These are phyloP conservation scores for Musa itinerans DNA, from an alignment of 176 grass and related monocot genomes.

Conservation along the genomic window DNA sequence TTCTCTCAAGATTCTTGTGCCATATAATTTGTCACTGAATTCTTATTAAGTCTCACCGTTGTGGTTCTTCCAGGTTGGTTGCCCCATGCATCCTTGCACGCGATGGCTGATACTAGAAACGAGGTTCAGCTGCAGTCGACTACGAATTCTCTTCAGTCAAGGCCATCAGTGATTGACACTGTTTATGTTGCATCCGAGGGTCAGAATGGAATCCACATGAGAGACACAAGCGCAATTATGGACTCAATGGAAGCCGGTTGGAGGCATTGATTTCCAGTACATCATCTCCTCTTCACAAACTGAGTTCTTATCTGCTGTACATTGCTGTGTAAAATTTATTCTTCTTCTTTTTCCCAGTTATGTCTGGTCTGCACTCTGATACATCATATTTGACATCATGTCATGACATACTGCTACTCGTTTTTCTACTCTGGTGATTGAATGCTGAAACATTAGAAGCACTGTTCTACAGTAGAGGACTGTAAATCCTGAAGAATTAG, in stretches of 20 bases:
- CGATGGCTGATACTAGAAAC: not conserved
- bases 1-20: too few species aligned
- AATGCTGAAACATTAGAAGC: too few species aligned
- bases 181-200: not conserved
- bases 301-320: not conserved
- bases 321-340: not conserved
- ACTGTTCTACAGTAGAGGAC: too few species aligned
- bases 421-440: too few species aligned
- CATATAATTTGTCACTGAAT: not conserved
- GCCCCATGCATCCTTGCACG: slow-evolving; percentile 9
- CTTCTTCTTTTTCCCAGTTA: not conserved
- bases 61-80: slow-evolving; percentile 1
- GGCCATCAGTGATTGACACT: not conserved
- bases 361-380: not conserved
- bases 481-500: too few species aligned
- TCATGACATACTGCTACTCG: not conserved
- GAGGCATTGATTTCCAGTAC: not conserved
- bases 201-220: not conserved
- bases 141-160: not conserved
- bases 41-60: not conserved
- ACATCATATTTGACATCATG: not conserved
- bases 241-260: slow-evolving; percentile 11
- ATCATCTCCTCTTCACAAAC: not conserved
- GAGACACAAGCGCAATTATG: slow-evolving; percentile 8
- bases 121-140: not conserved